phyloP scores from a whole-genome alignment of 2,329 filamentous ascomycete genomes.

The Ascochyta rabiei region DNA sequence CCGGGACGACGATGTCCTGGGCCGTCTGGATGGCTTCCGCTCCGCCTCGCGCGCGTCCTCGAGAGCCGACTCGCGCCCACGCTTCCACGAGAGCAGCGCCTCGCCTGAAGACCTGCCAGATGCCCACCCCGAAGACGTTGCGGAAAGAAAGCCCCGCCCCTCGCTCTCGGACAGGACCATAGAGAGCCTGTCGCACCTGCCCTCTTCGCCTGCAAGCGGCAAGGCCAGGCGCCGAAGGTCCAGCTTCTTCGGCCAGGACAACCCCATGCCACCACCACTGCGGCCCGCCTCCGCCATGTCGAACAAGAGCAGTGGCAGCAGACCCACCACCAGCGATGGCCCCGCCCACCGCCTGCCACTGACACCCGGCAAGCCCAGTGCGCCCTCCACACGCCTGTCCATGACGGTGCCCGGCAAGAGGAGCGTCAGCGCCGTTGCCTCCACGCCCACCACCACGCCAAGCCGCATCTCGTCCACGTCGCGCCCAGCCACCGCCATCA shows the following conservation, averaged over 20 bases:
- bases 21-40: constrained; percentile 51
- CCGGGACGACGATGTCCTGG: constrained; percentile 49
- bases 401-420: constrained; percentile 46
- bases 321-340: constrained; percentile 56
- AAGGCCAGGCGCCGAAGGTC: constrained; percentile 68
- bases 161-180: constrained; percentile 85
- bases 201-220: constrained; percentile 69
- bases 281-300: constrained; percentile 67
- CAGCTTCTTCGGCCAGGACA: constrained; percentile 73
- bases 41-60: constrained; percentile 52
- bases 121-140: constrained; percentile 18
- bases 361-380: constrained; percentile 37
- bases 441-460: constrained; percentile 33
- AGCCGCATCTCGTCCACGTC: constrained; percentile 42
- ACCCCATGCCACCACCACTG: constrained; percentile 65
- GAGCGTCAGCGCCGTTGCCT: constrained; percentile 41
- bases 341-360: constrained; percentile 33
- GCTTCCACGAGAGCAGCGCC: constrained; percentile 37
- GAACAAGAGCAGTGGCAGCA: constrained; percentile 58
- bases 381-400: constrained; percentile 30
- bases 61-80: constrained; percentile 39
- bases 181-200: constrained; percentile 79
- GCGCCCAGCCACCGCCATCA: constrained; percentile 40
- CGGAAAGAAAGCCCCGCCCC: constrained; percentile 50
- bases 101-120: constrained; percentile 31